Percentiles rank a stretch among this genome's conserved stretches.
These are phyloP conservation scores for Mortierella sp. DNA, from an alignment of 371 early-diverging fungal species.

Conservation along the genomic window DNA sequence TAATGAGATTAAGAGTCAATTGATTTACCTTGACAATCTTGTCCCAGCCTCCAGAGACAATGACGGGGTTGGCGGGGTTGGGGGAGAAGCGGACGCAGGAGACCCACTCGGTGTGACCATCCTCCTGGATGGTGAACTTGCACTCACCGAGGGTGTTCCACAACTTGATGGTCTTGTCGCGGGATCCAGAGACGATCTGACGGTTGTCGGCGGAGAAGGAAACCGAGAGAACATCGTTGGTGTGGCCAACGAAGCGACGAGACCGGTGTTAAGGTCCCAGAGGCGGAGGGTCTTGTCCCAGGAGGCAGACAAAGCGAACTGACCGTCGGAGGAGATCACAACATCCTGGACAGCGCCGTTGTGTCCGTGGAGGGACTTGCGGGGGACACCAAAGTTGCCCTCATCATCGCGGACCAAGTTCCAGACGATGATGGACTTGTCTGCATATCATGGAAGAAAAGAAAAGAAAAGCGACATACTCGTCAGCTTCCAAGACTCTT, in stretches of 20 bases:
- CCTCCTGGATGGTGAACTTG: constrained; percentile 94
- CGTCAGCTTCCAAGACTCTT: not conserved
- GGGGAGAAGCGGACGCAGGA: constrained; percentile 99
- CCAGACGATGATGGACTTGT: constrained; percentile 98
- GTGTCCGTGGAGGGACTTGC: constrained; percentile 91
- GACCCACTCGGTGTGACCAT: constrained; percentile 98
- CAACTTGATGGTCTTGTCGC: constrained; percentile 98
- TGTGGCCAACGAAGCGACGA: constrained; percentile 97
- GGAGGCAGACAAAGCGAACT: constrained; percentile 96
- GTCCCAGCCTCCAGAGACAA: constrained; percentile 99
- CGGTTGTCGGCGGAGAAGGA: constrained; percentile 99
- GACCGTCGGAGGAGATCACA: constrained; percentile 97
- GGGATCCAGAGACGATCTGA: constrained; percentile 97
- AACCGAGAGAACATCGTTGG: constrained; percentile 96
- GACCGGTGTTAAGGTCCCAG: constrained; percentile 96
- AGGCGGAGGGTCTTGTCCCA: constrained; percentile 99
- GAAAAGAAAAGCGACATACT: constrained; percentile 1
- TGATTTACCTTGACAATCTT: constrained; percentile 95
- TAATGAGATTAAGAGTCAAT: not conserved
- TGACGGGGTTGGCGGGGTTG: constrained; percentile 97
- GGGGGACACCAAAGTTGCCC: constrained; percentile 91
- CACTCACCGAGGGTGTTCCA: constrained; percentile 99
- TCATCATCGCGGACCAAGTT: constrained; percentile 90
- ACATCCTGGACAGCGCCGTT: constrained; percentile 98
- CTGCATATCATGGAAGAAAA: constrained; percentile 53